Conservation (phyloP, 495 filamentous ascomycete genomes). For the Neurospora discreta region DNA sequence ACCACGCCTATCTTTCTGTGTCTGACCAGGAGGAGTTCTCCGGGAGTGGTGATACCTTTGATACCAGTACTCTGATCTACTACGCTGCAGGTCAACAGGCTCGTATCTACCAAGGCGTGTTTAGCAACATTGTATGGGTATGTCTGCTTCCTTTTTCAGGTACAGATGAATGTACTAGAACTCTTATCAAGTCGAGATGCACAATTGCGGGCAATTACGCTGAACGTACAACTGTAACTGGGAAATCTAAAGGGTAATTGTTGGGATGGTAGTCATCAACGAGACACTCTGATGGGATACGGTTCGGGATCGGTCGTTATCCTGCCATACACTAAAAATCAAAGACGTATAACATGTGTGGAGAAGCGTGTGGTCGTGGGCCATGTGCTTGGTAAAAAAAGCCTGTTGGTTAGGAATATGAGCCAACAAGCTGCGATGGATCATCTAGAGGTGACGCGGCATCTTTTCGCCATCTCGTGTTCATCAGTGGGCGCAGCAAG, state of each 20-base stretch:
- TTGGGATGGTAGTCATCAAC: neutral
- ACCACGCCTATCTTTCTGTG: neutral
- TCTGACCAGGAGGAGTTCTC: neutral
- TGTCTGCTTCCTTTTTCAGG: neutral
- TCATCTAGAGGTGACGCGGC: neutral
- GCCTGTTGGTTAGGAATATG: neutral
- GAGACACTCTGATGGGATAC: neutral
- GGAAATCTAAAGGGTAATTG: neutral
- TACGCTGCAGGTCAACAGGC: neutral
- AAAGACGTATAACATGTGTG: neutral
- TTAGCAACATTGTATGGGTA: neutral
- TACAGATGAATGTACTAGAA: neutral
- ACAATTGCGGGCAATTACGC: neutral
- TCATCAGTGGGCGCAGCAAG: slow-evolving; percentile 2
- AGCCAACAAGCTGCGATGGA: neutral
- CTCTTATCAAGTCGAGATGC: neutral
- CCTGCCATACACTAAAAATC: neutral
- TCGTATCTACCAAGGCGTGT: neutral
- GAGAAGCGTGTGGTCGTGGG: neutral
- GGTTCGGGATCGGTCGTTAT: neutral
- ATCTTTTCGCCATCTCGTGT: neutral
- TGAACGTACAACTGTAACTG: neutral
- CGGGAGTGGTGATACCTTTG: neutral
- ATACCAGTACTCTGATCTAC: neutral
- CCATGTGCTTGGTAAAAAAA: neutral